Evolutionary conservation across 1,284 basidiomycete genomes (phyloP), one percentile per base, ranked within the genome.

Genomic region (Schizophyllum commune): DNA sequence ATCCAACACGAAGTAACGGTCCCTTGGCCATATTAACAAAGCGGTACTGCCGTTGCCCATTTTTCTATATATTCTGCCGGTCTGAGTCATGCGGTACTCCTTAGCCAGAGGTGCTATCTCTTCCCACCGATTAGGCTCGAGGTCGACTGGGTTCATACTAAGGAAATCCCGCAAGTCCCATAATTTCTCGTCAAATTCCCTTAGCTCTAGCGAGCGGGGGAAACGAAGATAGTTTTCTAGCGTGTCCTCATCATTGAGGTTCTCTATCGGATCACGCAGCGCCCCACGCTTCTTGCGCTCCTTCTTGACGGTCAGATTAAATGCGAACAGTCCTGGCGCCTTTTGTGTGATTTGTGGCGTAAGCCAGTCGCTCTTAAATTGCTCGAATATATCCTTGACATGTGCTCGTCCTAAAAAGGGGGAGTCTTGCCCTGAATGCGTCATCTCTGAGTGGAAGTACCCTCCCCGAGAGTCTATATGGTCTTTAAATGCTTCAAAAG

Each of bases 401-500:
- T 57, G 21, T 60, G 55, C 1, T 59, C 61, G 19, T 65, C 58
- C 34, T 55, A 52, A 21, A 27, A 57, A 9, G n/a, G 5, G 7
- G 47, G 19, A 32, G 5, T 32, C 15, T 20, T 32, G 59, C 7
- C 57, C 52, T 6, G 15, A 20, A 21, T 54, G 27, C 17, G 19
- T 19, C 19, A 59, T 56, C 20, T 47, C 52, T 54, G n/a, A n/a
- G 6, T 32, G 64, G 32, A 61, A 39, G 32, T 55, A 64, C 1
- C 62, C 62, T 27, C 58, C 60, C 1, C 60, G 20, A 1, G 47
- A 39, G 63, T 61, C 60, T 63, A 66, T 60, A 39, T 58, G 63
- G 9, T 65, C 61, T 22, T 65, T 56, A 55, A 66, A 63, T 17
- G 62, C 62, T n/a, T 64, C 68, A 4, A 65, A 33, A 8, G 65